Evolutionary conservation across 139 green algal genomes (phyloP).

Genomic region (Haematococcus lacustris): DNA sequence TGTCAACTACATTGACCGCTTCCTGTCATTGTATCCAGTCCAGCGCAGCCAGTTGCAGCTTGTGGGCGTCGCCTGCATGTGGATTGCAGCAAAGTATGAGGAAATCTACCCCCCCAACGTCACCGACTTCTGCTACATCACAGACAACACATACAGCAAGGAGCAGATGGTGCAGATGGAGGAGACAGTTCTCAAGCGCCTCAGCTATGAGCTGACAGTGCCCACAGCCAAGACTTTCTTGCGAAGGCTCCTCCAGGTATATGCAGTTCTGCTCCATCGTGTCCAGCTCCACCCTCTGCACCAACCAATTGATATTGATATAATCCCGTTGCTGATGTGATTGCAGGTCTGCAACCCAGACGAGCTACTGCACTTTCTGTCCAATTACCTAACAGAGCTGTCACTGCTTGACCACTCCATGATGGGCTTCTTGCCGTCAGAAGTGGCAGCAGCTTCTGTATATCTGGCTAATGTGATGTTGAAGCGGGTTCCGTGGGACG

Average conservation of each 20-base stretch:
- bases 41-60: constrained; percentile 48
- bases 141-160: constrained; percentile 93
- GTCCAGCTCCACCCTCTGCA: too few species aligned
- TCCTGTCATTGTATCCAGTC: constrained; percentile 55
- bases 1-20: constrained; percentile 85
- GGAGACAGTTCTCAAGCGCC: constrained; percentile 63
- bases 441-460: constrained; percentile 70
- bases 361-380: constrained; percentile 57
- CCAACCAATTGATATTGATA: too few species aligned
- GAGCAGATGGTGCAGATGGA: constrained; percentile 83
- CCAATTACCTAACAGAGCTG: constrained; percentile 84
- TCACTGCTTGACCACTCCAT: constrained; percentile 79
- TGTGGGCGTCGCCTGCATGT: constrained; percentile 88
- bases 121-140: constrained; percentile 94
- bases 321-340: neutral
- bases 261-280: too few species aligned
- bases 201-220: constrained; percentile 83
- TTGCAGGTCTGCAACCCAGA: constrained; percentile 40
- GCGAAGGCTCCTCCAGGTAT: constrained; percentile 42
- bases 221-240: constrained; percentile 93
- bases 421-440: constrained; percentile 69
- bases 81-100: constrained; percentile 94
- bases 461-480: constrained; percentile 68
- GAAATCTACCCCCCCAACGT: constrained; percentile 94
- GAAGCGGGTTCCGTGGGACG: constrained; percentile 20